Base-by-base conservation (phyloP, 495 filamentous ascomycete species). In the Lasiosphaeria ovina region DNA sequence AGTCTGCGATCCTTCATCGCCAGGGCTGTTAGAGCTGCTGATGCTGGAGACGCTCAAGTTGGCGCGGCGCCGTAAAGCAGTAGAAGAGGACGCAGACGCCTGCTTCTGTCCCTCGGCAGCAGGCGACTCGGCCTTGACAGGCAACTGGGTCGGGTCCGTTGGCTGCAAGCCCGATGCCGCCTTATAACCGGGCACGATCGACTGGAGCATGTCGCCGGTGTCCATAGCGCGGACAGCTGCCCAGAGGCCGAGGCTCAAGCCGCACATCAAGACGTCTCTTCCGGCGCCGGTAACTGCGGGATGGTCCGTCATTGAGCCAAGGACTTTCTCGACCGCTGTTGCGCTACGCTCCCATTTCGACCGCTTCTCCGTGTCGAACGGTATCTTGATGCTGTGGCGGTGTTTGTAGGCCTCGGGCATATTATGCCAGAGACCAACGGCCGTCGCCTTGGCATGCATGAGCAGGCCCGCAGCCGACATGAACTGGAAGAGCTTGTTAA, bases 171-270 rank as follows among this genome's bases (percentile, higher is more conserved):
- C 31, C 0, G 17, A 32, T 40, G 3, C 7, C 11, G 49, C 63
- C 40, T 59, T 59, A 53, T 62, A 66, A 6, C 35, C 51, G 2
- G 69, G 69, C 3, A 66, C 55, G 7, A 60, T 54, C 0, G 62
- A 69, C 34, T 57, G 51, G 0, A 76, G 62, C 60, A 85, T 79
- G 54, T 74, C 69, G 35, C 68, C 58, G 0, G 74, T 65, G 62
- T 83, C 76, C 7, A 77, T 67, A 10, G 77, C 74, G 11, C 82
- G 71, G 6, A 79, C 71, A n/a, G 78, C 80, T 8, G 77, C 73
- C 83, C 83, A 86, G 0, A 79, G 51, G 4, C 81, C 77, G 3
- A 86, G 68, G 62, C 80, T 82, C 3, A 83, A 54, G 6, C 72
- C 69, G 47, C 70, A 79, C n/a, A 84, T 69, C 2, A 84, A 61